A percentile compares a stretch with the other conserved stretches of the same genome.
Evolutionary conservation across 2,329 filamentous ascomycete genomes (phyloP).

Genomic region (Penicillium sp.): DNA sequence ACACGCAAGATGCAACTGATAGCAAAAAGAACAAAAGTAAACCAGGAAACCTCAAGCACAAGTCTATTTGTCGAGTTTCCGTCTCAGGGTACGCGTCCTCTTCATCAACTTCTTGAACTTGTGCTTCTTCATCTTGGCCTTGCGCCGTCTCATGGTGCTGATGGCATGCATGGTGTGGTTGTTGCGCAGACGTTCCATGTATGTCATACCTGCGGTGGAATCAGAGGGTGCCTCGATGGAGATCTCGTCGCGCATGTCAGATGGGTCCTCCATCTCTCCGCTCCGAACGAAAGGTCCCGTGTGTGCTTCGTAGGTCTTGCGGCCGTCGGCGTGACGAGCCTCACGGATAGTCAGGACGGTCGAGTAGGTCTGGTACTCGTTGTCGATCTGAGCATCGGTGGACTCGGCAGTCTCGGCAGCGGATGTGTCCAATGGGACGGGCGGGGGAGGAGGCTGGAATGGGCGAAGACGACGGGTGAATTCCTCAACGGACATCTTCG

Average conservation of each 20-base stretch:
- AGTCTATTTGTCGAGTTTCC: constrained; percentile 68
- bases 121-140: constrained; percentile 99
- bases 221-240: constrained; percentile 56
- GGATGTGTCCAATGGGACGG: constrained; percentile 53
- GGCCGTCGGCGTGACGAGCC: constrained; percentile 48
- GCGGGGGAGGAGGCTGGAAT: constrained; percentile 81
- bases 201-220: constrained; percentile 41
- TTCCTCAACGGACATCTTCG: constrained; percentile 66
- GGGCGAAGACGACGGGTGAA: constrained; percentile 70
- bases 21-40: constrained; percentile 9
- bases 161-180: constrained; percentile 69
- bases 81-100: constrained; percentile 80
- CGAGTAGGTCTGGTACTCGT: constrained; percentile 44
- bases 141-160: constrained; percentile 86
- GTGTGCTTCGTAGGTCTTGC: constrained; percentile 51
- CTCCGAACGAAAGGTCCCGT: constrained; percentile 49
- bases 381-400: constrained; percentile 36
- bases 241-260: constrained; percentile 25
- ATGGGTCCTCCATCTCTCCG: constrained; percentile 36
- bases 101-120: constrained; percentile 99
- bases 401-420: constrained; percentile 31
- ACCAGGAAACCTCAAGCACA: constrained; percentile 8
- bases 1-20: constrained; percentile 21
- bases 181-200: constrained; percentile 66
- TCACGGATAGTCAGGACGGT: constrained; percentile 54